A percentile compares a stretch with the other conserved stretches of the same genome.
Conservation (phyloP, 305 asterid genomes). For the Euphrasia arctica region DNA sequence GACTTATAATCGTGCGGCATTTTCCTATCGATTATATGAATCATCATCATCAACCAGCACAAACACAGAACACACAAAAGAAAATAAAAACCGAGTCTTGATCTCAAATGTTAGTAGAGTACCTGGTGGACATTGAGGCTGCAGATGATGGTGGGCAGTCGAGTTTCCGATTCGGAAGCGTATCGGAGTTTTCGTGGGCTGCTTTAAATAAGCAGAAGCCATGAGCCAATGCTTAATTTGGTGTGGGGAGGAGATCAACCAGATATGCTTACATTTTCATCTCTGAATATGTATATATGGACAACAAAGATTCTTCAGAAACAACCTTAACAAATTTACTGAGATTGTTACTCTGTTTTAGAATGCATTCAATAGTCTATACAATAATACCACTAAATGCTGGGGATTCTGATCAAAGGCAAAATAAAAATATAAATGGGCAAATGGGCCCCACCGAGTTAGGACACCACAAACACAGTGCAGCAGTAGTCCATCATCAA, state of each 20-base stretch:
- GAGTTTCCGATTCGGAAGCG: not conserved
- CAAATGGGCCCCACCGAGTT: not conserved
- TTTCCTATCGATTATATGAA: conserved; percentile 10
- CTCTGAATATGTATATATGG: not conserved
- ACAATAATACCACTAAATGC: not conserved
- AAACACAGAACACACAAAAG: not conserved
- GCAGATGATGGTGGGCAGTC: not conserved
- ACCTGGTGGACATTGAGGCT: conserved; percentile 1
- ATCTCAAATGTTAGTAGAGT: not conserved
- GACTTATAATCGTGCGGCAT: not conserved
- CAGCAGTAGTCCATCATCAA: too few relatives aligned
- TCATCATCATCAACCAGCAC: not conserved
- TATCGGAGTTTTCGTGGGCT: not conserved
- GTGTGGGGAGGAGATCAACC: not conserved
- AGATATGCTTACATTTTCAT: not conserved
- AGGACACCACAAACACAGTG: too few relatives aligned
- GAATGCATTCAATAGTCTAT: not conserved
- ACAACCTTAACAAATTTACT: not conserved
- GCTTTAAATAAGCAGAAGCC: not conserved
- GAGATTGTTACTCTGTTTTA: not conserved
- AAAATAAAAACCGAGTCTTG: not conserved
- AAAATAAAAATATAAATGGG: too few relatives aligned
- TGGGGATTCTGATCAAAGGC: not conserved
- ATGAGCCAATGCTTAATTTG: not conserved
- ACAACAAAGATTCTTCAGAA: not conserved